These are phyloP conservation scores for Skeletonema costatum DNA, from an alignment of 108 stramenopile species.

Conservation along the genomic window DNA sequence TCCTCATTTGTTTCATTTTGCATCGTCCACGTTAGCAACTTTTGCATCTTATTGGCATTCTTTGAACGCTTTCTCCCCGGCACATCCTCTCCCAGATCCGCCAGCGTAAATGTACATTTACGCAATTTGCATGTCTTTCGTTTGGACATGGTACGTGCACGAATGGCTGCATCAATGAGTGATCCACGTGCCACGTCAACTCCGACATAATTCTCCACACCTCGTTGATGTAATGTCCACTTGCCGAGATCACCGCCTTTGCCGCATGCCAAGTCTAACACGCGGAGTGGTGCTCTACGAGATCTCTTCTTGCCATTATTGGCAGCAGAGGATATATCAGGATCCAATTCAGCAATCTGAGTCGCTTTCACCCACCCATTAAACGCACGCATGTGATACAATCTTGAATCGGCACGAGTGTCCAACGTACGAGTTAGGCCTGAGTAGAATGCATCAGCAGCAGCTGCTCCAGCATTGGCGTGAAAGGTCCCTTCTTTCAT, in stretches of 20 bases:
- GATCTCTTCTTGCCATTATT: constrained; percentile 33
- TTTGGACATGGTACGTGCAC: constrained; percentile 69
- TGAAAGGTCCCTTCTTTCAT: constrained; percentile 57
- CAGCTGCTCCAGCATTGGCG: constrained; percentile 75
- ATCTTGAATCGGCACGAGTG: constrained; percentile 82
- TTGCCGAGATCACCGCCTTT: constrained; percentile 99
- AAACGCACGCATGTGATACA: constrained; percentile 95
- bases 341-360: constrained; percentile 84
- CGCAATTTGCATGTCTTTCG: constrained; percentile 35
- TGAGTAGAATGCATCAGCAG: constrained; percentile 88
- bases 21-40: constrained; percentile 76
- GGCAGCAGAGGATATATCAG: constrained; percentile 15
- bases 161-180: constrained; percentile 90
- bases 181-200: constrained; percentile 97
- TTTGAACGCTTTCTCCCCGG: constrained; percentile 66
- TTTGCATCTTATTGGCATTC: constrained; percentile 64
- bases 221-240: constrained; percentile 76
- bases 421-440: constrained; percentile 60
- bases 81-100: constrained; percentile 90
- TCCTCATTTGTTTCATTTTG: constrained; percentile 62
- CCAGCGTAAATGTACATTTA: constrained; percentile 73
- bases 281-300: constrained; percentile 58
- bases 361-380: constrained; percentile 99
- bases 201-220: constrained; percentile 90
- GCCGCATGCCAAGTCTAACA: constrained; percentile 97